Base-by-base conservation (phyloP, 2,329 filamentous ascomycete genomes). In the Geosmithia flava region DNA sequence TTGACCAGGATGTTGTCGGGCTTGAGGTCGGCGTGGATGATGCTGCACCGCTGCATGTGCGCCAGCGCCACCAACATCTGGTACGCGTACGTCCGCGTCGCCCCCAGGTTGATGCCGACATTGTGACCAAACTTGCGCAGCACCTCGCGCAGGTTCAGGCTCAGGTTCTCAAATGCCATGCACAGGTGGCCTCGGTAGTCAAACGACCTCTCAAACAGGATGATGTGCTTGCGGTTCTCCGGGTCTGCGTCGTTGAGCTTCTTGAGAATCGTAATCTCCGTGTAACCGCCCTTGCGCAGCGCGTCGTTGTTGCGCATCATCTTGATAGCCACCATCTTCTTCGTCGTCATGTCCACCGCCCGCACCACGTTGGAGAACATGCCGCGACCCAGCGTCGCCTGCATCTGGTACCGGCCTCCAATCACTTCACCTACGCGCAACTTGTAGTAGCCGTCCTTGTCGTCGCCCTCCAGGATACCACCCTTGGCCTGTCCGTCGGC, bases 311-410 rank as follows among this genome's bases (percentile, higher is more conserved):
- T 94, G 53, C 93, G 86, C 66, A 97, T 95, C 57, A 98, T 93
- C 68, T 98, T 98, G 74, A 98, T 86, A 20, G 93, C 93, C 30
- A 97, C 90, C n/a, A 85, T 64, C 56, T 79, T 78, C 58, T 82
- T 83, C 50, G 76, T 86, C 45, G 79, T 80, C 20, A 83, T 77
- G 64, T 96, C 90, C 53, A 80, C 76, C 20, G 93, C 93, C 53
- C 88, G 82, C 47, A 93, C 88, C n/a, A 98, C 93, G 8, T 88
- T 89, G 0, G 93, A 95, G 63, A 96, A 98, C 76, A 96, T 95
- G 57, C 93, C 93, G 65, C 87, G 89, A 53, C 93, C 93, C 20
- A 98, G 75, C 47, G 83, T 83, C 50, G 90, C 81, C 62, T 91
- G 85, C 30, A 98, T 81, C 61, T 93, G 87, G 64, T 97, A 97